A percentile compares a stretch with the other conserved stretches of the same genome.
Conservation (phyloP, 495 filamentous ascomycete species). For the Penicillium fimorum region DNA sequence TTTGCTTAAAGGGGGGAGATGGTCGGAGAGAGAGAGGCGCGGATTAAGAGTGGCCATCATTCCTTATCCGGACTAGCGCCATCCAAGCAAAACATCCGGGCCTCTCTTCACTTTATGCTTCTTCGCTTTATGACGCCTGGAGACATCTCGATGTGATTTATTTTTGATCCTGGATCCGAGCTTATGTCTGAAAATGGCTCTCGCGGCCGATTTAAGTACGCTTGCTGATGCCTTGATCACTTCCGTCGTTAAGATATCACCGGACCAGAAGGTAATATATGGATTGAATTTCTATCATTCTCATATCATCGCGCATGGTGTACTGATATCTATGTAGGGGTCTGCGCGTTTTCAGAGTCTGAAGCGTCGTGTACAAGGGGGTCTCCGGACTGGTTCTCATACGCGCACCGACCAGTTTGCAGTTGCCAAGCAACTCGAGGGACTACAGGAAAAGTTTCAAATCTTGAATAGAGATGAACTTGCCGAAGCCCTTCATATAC, state of each 20-base stretch:
- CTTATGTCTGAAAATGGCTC: conserved; percentile 43
- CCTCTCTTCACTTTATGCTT: conserved; percentile 11
- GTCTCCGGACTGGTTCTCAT: conserved; percentile 55
- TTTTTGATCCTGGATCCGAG: neutral
- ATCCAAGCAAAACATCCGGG: conserved; percentile 20
- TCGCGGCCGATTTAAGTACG: conserved; percentile 36
- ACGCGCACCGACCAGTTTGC: conserved; percentile 86
- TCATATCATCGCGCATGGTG: conserved; percentile 24
- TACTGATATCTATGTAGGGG: conserved; percentile 47
- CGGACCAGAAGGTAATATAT: conserved; percentile 29
- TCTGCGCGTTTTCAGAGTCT: conserved; percentile 25
- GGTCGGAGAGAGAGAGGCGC: conserved; percentile 13
- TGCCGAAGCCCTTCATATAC: conserved; percentile 68
- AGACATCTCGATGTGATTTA: conserved; percentile 2
- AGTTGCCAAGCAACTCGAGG: conserved; percentile 67
- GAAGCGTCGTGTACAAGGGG: conserved; percentile 31
- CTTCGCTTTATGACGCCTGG: conserved; percentile 7
- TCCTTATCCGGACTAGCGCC: conserved; percentile 33
- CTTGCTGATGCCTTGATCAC: conserved; percentile 41
- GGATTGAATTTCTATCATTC: neutral
- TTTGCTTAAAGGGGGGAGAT: conserved; percentile 24
- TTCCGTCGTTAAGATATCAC: conserved; percentile 25
- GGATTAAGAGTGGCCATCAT: conserved; percentile 25
- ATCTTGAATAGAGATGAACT: conserved; percentile 74
- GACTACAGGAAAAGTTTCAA: conserved; percentile 84